Evolutionary conservation across 768 basidiomycete genomes (phyloP), one percentile per base, ranked within the genome.

Genomic region (Termitomyces sp.): DNA sequence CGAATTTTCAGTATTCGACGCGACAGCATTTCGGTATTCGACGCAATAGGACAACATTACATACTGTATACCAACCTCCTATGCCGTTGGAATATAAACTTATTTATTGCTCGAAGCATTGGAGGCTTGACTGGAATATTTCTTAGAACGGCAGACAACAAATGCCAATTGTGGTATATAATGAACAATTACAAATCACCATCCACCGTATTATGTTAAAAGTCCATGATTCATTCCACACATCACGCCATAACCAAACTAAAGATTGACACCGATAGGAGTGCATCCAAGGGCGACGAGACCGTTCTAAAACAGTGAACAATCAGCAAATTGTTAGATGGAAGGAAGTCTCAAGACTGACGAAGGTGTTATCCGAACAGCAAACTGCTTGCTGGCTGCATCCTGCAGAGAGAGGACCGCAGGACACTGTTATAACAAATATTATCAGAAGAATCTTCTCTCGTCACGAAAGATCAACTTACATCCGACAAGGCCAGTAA

Each of bases 261-360:
- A 52, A 18, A 38, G 10, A 26, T 26, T 28, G 13, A 26, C 18
- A 32, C 52, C 33, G 16, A 58, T 53, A 43, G 57, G 57, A 47
- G 45, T 48, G 45, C 57, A 58, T 26, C 57, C 57, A 38, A 58
- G n/a, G 11, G 52, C 45, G 22, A 58, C 45, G 41, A 58, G 35
- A 51, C 57, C 57, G 16, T 58, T 53, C 57, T 58, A 24, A 16
- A 30, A 58, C 20, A 40, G 4, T 2, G 11, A 28, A 38, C 2
- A 41, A 48, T 26, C 2, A 47, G 40, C 4, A 1, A 44, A 50
- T 41, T 44, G 22, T 30, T 7, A 24, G n/a, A 22, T 1, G 3
- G 3, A 57, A n/a, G 32, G 5, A 14, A 32, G 20, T 18, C 18
- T 41, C 16, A 51, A 16, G 10, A 52, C 57, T 40, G 11, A 58